Percentiles rank a stretch among this genome's conserved stretches.
Conservation (phyloP, 345 rosid species). For the Gossypium thurberi region DNA sequence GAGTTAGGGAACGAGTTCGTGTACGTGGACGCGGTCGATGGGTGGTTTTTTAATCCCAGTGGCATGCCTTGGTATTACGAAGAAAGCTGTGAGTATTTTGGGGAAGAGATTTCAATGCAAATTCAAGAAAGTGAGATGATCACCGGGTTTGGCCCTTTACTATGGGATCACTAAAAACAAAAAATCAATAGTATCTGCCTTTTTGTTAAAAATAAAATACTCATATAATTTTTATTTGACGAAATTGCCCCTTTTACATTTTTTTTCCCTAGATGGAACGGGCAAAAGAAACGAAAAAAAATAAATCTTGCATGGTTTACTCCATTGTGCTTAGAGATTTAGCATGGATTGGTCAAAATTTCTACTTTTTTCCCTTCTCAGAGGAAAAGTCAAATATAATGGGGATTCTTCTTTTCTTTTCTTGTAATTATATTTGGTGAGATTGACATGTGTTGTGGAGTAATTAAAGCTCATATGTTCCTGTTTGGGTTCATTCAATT, state of each 20-base stretch:
- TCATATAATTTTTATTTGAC: neutral
- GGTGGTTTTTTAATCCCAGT: conserved; percentile 27
- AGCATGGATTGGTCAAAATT: no score
- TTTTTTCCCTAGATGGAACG: neutral
- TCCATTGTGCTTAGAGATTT: neutral
- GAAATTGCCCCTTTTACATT: neutral
- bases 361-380: no score
- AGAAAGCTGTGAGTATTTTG: conserved; percentile 29
- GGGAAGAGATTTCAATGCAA: conserved; percentile 29
- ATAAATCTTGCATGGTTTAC: neutral
- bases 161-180: conserved; percentile 34
- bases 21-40: conserved; percentile 43
- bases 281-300: neutral
- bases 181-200: neutral
- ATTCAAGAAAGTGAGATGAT: conserved; percentile 24
- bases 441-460: no score
- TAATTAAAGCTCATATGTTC: no score
- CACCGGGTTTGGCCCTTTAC: conserved; percentile 30
- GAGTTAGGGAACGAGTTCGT: conserved; percentile 53
- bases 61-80: conserved; percentile 37
- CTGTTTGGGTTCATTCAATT: no score
- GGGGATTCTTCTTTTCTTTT: no score
- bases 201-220: no score
- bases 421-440: no score
- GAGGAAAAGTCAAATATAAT: no score